Percentiles rank a stretch among this genome's conserved stretches.
phyloP scores from a whole-genome alignment of 192 early-diverging fungal genomes.

The Gonapodya prolifera region DNA sequence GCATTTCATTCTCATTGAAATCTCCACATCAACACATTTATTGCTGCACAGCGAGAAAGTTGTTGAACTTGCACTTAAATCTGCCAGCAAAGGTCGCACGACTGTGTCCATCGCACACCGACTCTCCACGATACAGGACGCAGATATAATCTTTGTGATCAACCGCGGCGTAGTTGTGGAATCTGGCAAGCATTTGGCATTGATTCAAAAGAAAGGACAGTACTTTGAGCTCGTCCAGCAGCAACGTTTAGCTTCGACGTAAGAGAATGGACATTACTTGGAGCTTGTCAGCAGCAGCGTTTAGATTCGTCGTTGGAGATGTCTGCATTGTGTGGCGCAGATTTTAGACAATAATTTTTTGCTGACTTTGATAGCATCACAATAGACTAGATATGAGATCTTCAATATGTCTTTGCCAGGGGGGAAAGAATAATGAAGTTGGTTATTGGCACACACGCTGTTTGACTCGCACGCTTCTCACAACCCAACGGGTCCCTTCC shows the following conservation, averaged over 20 bases:
- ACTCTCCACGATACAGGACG: slow-evolving; percentile 66
- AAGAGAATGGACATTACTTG: no score
- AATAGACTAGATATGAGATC: no score
- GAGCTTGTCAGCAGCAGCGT: no score
- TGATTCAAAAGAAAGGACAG: slow-evolving; percentile 38
- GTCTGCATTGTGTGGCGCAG: no score
- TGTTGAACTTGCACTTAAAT: slow-evolving; percentile 69
- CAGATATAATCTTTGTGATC: slow-evolving; percentile 60
- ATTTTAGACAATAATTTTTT: no score
- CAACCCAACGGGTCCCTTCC: no score
- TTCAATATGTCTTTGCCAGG: no score
- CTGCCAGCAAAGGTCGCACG: slow-evolving; percentile 54
- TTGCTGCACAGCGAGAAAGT: slow-evolving; percentile 33
- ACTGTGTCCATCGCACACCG: slow-evolving; percentile 48
- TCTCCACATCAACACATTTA: background rate
- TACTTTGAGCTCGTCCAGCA: slow-evolving; percentile 51
- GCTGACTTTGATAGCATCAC: no score
- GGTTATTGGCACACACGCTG: no score
- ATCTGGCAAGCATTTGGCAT: slow-evolving; percentile 50
- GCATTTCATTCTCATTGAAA: background rate
- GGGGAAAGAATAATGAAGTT: no score
- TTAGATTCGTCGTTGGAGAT: no score
- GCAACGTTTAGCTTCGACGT: slow-evolving; percentile 28
- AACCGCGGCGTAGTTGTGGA: slow-evolving; percentile 51
- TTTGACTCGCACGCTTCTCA: no score